Percentiles rank a stretch among this genome's conserved stretches.
Conservation (phyloP, 1,284 basidiomycete genomes). For the Ustilago shanxiensis region DNA sequence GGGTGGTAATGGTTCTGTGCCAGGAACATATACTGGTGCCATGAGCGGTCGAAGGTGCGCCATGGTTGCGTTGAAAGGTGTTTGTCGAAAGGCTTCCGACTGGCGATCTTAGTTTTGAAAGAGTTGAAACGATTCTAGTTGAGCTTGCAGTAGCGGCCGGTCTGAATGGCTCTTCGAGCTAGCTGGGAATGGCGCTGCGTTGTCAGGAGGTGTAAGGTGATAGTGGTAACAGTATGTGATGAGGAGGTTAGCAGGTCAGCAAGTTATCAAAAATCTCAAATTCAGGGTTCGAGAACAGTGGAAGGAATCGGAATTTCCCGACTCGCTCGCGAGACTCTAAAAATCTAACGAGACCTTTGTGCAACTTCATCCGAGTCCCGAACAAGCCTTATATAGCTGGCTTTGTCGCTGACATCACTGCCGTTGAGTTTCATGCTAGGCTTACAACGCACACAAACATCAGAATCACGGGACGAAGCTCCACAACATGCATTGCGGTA, state of each 20-base stretch:
- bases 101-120: background rate
- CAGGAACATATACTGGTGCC: slow-evolving; percentile 67
- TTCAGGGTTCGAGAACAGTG: slow-evolving; percentile 1
- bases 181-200: too few species aligned
- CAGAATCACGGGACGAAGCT: too few species aligned
- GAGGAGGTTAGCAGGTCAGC: background rate
- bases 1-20: slow-evolving; percentile 77
- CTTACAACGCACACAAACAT: too few species aligned
- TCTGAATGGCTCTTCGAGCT: too few species aligned
- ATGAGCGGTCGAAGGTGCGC: slow-evolving; percentile 45
- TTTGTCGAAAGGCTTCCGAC: slow-evolving; percentile 1
- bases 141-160: background rate
- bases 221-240: too few species aligned
- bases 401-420: too few species aligned
- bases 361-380: slow-evolving; percentile 7
- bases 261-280: background rate
- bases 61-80: slow-evolving; percentile 12
- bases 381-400: background rate
- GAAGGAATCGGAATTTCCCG: slow-evolving; percentile 18
- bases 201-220: background rate
- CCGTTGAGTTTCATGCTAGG: too few species aligned
- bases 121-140: background rate
- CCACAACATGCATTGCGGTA: slow-evolving; percentile 22
- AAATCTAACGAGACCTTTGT: background rate
- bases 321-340: too few species aligned